Evolutionary conservation across 1,139 yeast species (phyloP), one percentile per base, ranked within the genome.

Genomic region (Kurtzmaniella quercitrusa): DNA sequence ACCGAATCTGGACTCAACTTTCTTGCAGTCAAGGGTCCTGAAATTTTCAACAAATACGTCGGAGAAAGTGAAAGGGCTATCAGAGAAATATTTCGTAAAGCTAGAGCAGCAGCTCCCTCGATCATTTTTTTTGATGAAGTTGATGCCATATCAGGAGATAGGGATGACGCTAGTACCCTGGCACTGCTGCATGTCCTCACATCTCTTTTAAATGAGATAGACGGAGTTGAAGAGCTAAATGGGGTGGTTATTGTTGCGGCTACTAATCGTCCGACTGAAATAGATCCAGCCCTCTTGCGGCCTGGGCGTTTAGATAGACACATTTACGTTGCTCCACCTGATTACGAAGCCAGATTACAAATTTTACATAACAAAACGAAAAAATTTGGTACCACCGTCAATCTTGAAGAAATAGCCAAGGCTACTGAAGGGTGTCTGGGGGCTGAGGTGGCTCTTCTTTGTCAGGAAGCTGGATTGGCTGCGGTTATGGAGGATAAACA

Each of bases 381-480:
- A 37, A 79, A 80, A 41, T 78, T 78, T 53, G 61, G 66, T 42
- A 59, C 63, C 7, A 66, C 68, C 3, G 69, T 62, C 2, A 72
- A 68, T 33, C 76, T 77, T 2, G 67, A 63, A 2, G 47, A 71
- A 21, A 66, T 84, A n/a, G 65, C 68, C 4, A 60, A 59, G n/a
- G 65, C 87, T n/a, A 86, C 96, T 0, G 93, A 85, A 0, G 98
- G 98, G 0, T 89, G 95, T 55, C 88, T 97, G 0, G 98, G 98
- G 37, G 97, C 98, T 0, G 98, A 93, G 60, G 89, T 93, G 28
- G 95, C 91, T 0, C 74, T 89, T 34, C 63, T 91, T 20, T 88
- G 97, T 54, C 98, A 91, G 59, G 98, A 93, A 60, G 96, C 98
- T 0, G 98, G 98, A 2, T 67, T 93, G 28, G 78, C 87, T 9